A percentile compares a stretch with the other conserved stretches of the same genome.
Evolutionary conservation across 2,329 filamentous ascomycete genomes (phyloP).

Genomic region (Penicillium verrucosum): DNA sequence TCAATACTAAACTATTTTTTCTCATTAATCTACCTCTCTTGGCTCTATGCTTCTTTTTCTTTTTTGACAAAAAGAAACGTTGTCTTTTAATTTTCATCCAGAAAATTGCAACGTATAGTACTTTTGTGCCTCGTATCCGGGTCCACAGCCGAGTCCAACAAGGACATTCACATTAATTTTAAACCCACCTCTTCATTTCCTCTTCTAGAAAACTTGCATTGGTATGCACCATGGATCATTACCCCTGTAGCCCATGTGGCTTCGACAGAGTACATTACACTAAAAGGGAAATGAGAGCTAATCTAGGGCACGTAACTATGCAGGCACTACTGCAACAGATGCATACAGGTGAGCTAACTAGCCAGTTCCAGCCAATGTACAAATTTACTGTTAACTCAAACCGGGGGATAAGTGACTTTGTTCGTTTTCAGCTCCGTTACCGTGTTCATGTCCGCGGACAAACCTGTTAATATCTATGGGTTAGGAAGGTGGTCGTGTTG

Average conservation of each 20-base stretch:
- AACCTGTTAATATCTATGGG: neutral
- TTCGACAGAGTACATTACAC: neutral
- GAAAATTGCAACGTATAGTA: neutral
- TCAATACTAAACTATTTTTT: neutral
- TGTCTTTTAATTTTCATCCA: neutral
- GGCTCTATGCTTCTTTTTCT: neutral
- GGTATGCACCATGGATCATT: neutral
- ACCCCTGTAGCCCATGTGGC: conserved; percentile 5
- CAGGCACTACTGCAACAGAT: conserved; percentile 1
- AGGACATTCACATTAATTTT: neutral
- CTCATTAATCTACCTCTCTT: neutral
- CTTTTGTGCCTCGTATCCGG: neutral
- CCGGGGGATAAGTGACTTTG: neutral
- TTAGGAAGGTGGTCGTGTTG: neutral
- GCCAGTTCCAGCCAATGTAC: neutral
- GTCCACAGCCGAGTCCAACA: neutral
- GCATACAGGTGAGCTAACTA: neutral
- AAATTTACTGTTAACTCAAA: neutral
- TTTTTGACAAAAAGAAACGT: neutral
- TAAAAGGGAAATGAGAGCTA: conserved; percentile 2
- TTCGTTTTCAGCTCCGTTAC: neutral
- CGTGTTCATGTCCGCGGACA: neutral
- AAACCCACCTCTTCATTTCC: neutral
- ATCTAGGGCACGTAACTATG: conserved; percentile 3
- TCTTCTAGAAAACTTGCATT: neutral